These are phyloP conservation scores for Pseudogymnoascus sp. DNA, from an alignment of 2,329 filamentous ascomycete genomes.

Conservation along the genomic window DNA sequence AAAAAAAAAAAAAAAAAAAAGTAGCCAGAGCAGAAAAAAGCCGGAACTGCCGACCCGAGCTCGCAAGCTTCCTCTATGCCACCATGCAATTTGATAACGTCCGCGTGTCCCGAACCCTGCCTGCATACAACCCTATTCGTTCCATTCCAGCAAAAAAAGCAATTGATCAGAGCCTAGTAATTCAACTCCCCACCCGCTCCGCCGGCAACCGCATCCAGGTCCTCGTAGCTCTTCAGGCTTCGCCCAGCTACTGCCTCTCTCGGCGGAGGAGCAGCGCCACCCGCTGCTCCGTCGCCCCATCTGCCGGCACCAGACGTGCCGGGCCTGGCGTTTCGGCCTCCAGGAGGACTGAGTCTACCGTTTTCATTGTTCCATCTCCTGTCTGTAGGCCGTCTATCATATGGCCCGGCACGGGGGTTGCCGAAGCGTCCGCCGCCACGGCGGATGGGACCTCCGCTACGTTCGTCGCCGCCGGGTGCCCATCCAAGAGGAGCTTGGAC, in stretches of 20 bases:
- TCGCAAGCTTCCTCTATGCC: conserved; percentile 2
- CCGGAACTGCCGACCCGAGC: neutral
- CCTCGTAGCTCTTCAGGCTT: conserved; percentile 94
- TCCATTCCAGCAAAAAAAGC: neutral
- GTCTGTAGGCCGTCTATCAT: conserved; percentile 60
- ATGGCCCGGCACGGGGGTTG: conserved; percentile 58
- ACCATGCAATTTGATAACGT: conserved; percentile 1
- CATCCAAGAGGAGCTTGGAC: conserved; percentile 39
- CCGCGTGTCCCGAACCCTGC: neutral
- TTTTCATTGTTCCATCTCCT: conserved; percentile 39
- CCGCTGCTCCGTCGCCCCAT: conserved; percentile 67
- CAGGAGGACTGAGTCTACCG: conserved; percentile 43
- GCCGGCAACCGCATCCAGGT: conserved; percentile 77
- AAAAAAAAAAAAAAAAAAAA: neutral
- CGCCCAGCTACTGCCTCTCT: conserved; percentile 87
- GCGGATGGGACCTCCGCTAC: conserved; percentile 59
- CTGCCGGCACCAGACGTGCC: conserved; percentile 46
- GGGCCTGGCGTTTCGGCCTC: conserved; percentile 44
- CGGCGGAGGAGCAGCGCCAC: conserved; percentile 71
- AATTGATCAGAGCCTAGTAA: conserved; percentile 48
- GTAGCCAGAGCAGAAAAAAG: neutral
- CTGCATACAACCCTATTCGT: neutral
- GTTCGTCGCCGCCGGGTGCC: conserved; percentile 44
- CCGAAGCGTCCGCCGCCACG: conserved; percentile 57
- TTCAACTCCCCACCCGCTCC: conserved; percentile 78